phyloP scores from a whole-genome alignment of 441 rosid genomes.

The Adansonia rubrostipa region DNA sequence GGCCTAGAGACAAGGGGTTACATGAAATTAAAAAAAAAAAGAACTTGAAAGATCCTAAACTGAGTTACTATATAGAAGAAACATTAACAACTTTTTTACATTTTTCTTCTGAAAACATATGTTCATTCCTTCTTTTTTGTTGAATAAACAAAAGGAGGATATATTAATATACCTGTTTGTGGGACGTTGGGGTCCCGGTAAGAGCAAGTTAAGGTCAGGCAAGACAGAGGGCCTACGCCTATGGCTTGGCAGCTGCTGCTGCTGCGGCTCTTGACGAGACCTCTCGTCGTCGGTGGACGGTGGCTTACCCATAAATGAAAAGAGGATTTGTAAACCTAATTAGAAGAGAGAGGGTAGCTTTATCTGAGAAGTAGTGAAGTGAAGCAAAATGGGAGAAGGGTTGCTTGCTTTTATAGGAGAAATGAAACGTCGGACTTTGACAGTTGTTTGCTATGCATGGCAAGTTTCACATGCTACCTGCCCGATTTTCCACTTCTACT shows the following conservation, averaged over 20 bases:
- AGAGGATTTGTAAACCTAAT: neutral
- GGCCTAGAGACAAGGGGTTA: neutral
- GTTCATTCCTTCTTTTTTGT: neutral
- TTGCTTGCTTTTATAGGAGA: neutral
- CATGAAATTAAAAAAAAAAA: neutral
- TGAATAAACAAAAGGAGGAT: neutral
- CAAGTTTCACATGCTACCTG: neutral
- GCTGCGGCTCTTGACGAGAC: neutral
- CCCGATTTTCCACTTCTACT: neutral
- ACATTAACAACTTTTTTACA: too few species aligned
- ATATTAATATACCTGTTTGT: neutral
- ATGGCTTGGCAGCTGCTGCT: neutral
- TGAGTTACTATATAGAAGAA: neutral
- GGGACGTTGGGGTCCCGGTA: neutral
- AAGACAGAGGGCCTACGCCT: neutral
- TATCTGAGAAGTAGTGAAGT: neutral
- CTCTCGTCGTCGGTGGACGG: neutral
- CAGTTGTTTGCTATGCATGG: conserved; percentile 5
- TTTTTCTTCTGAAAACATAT: too few species aligned
- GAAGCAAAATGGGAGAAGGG: neutral
- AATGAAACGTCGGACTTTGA: neutral
- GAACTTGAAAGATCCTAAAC: neutral
- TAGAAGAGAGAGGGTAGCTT: neutral
- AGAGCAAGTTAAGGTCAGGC: neutral
- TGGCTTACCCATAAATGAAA: neutral